Evolutionary conservation across 257 asterid species (phyloP).

Genomic region (Hygrophila difformis): DNA sequence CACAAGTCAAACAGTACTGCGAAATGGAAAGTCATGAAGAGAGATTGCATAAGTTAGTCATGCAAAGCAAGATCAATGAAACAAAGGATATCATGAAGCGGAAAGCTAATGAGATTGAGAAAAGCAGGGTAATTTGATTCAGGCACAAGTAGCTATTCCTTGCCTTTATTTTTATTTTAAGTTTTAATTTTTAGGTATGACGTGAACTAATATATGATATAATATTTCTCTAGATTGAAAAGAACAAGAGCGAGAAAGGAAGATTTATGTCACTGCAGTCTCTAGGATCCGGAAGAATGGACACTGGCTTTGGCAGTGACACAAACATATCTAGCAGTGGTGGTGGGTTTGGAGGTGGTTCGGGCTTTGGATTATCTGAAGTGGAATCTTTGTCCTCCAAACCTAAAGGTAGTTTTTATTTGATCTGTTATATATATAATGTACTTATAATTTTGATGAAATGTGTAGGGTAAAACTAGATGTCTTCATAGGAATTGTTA

Average conservation of each 20-base stretch:
- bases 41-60: conserved; percentile 72
- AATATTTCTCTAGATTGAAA: conserved; percentile 48
- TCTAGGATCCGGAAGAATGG: conserved; percentile 67
- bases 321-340: conserved; percentile 30
- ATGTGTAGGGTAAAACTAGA: not conserved
- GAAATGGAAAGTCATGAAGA: conserved; percentile 99
- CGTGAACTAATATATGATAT: conserved; percentile 10
- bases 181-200: no score
- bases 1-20: conserved; percentile 94
- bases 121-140: conserved; percentile 61
- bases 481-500: no score
- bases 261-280: conserved; percentile 64
- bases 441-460: not conserved
- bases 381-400: conserved; percentile 54
- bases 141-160: conserved; percentile 1
- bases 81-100: conserved; percentile 85
- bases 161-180: conserved; percentile 7
- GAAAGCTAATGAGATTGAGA: conserved; percentile 90
- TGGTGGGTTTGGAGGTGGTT: conserved; percentile 60
- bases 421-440: not conserved
- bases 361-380: conserved; percentile 64
- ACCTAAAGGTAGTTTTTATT: conserved; percentile 50
- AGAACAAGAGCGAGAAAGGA: conserved; percentile 66
- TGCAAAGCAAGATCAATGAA: conserved; percentile 84
- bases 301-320: conserved; percentile 71